Conservation (phyloP, 1,284 basidiomycete genomes). For the Mycena citricolor region DNA sequence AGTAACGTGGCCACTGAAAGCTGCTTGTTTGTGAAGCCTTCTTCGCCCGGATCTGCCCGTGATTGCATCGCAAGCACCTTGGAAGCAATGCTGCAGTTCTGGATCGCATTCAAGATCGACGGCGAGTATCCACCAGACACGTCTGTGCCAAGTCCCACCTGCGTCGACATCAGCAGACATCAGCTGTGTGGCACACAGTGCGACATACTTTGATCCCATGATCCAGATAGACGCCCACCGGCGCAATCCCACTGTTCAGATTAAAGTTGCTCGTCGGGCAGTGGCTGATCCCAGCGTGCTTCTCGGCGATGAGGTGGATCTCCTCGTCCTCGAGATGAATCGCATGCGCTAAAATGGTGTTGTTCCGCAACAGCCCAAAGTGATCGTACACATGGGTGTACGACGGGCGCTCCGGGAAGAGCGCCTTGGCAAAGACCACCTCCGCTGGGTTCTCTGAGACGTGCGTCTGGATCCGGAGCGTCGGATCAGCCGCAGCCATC, state of each 20-base stretch:
- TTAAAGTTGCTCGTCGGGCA: slow-evolving; percentile 95
- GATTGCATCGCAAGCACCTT: slow-evolving; percentile 64
- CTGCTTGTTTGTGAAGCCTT: slow-evolving; percentile 57
- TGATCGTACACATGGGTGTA: slow-evolving; percentile 86
- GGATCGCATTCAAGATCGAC: slow-evolving; percentile 83
- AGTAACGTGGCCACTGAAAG: slow-evolving; percentile 78
- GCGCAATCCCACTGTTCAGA: slow-evolving; percentile 80
- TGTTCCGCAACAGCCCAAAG: slow-evolving; percentile 71
- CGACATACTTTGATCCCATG: slow-evolving; percentile 74
- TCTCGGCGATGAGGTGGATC: slow-evolving; percentile 66
- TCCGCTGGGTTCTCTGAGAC: slow-evolving; percentile 86
- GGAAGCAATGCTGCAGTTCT: slow-evolving; percentile 80
- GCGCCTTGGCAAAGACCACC: slow-evolving; percentile 61
- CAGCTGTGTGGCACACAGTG: neutral
- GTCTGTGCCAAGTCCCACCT: slow-evolving; percentile 91
- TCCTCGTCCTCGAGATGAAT: slow-evolving; percentile 79
- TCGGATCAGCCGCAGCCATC: slow-evolving; percentile 53
- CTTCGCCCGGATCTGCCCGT: slow-evolving; percentile 15
- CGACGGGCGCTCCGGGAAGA: slow-evolving; percentile 61
- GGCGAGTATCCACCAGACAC: slow-evolving; percentile 87
- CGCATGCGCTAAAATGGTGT: slow-evolving; percentile 91
- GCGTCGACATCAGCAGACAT: slow-evolving; percentile 4
- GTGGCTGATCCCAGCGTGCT: slow-evolving; percentile 82
- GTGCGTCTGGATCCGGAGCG: slow-evolving; percentile 88
- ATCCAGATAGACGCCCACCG: slow-evolving; percentile 79